Evolutionary conservation across 164 flowering plant species (phyloP).

Genomic region (Malania oleifera): DNA sequence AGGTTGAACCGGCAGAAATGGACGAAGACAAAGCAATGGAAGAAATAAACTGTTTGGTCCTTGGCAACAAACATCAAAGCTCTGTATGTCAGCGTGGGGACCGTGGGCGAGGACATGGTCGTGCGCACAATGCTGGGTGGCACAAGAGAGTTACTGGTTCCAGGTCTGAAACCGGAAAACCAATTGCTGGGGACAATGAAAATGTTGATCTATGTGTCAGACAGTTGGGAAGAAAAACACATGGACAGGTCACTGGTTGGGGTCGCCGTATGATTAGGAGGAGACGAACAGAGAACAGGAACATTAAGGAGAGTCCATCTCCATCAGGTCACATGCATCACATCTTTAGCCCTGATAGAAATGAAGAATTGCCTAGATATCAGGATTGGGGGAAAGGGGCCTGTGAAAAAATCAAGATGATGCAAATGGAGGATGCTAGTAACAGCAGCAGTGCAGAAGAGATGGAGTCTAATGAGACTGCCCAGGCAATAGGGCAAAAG

Average conservation of each 20-base stretch:
- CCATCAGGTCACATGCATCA: slow-evolving; percentile 7
- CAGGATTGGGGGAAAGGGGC: background rate
- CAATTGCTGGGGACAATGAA: background rate
- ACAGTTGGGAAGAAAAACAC: background rate
- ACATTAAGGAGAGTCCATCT: background rate
- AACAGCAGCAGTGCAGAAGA: background rate
- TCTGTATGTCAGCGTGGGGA: background rate
- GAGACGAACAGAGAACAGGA: background rate
- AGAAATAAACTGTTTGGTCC: background rate
- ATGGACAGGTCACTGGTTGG: background rate
- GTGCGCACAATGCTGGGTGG: background rate
- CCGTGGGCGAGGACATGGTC: background rate
- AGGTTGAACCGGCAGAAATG: background rate
- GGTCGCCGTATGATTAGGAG: background rate
- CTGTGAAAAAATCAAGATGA: background rate
- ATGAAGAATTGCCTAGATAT: background rate
- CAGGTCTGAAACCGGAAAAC: no score
- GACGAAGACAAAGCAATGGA: background rate
- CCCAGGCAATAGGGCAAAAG: background rate
- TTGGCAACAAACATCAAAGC: background rate
- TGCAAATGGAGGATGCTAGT: background rate
- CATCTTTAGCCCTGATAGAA: slow-evolving; percentile 16
- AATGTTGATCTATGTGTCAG: background rate
- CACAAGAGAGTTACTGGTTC: background rate
- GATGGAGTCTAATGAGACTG: background rate